Percentiles rank a stretch among this genome's conserved stretches.
These are phyloP conservation scores for Cudoniella acicularis DNA, from an alignment of 495 filamentous ascomycete species.

Conservation along the genomic window DNA sequence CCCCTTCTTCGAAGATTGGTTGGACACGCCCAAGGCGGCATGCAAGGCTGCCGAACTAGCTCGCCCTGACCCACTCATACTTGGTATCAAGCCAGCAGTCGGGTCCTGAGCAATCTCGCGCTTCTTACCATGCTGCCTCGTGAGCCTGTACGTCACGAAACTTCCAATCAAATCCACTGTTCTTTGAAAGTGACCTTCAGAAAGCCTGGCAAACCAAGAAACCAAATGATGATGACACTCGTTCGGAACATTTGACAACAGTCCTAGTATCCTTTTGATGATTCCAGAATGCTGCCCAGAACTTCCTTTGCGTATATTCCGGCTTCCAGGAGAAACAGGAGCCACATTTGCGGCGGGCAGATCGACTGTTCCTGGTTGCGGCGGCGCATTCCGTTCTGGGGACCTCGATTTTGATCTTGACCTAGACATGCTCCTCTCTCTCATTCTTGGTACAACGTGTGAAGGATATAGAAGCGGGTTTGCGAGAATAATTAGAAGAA, in stretches of 20 bases:
- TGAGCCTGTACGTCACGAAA: conserved; percentile 81
- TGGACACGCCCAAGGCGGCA: conserved; percentile 63
- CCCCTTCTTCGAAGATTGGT: conserved; percentile 38
- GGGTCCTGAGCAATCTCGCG: conserved; percentile 51
- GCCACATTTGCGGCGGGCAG: background rate
- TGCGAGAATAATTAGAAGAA: conserved; percentile 77
- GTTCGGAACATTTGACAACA: conserved; percentile 71
- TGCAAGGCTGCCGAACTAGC: conserved; percentile 69
- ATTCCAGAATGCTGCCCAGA: conserved; percentile 72
- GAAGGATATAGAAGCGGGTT: conserved; percentile 68
- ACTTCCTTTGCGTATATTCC: conserved; percentile 22
- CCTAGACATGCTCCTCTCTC: conserved; percentile 30
- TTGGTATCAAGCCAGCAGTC: conserved; percentile 67
- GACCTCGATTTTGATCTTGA: conserved; percentile 7
- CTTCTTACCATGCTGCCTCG: conserved; percentile 67
- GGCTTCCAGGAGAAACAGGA: background rate
- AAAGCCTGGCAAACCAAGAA: conserved; percentile 77
- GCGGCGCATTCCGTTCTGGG: background rate
- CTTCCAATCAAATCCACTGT: conserved; percentile 71
- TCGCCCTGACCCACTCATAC: conserved; percentile 56
- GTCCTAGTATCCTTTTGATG: conserved; percentile 78
- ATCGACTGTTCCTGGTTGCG: background rate
- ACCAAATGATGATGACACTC: conserved; percentile 80
- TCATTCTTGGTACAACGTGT: conserved; percentile 17
- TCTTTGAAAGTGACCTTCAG: conserved; percentile 63